Evolutionary conservation across 1,284 basidiomycete species (phyloP).

Genomic region (Uromyces viciae-fabae): DNA sequence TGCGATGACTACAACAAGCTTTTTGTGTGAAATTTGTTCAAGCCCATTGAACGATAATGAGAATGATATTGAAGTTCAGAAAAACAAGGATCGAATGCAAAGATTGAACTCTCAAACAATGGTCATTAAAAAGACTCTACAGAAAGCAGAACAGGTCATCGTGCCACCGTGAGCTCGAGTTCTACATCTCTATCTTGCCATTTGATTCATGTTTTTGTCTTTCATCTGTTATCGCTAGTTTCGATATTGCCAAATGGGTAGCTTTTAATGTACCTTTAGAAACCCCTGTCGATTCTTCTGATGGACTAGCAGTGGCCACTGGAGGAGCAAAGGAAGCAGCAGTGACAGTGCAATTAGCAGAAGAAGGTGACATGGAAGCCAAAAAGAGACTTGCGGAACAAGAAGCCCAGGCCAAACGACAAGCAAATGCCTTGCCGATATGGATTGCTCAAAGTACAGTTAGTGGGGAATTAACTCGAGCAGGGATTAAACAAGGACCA

Average conservation of each 20-base stretch:
- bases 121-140: conserved; percentile 77
- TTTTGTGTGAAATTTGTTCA: conserved; percentile 68
- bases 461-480: conserved; percentile 33
- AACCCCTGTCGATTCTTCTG: conserved; percentile 19
- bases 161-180: conserved; percentile 60
- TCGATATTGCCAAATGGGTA: conserved; percentile 43
- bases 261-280: conserved; percentile 34
- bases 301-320: conserved; percentile 41
- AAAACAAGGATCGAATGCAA: conserved; percentile 89
- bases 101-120: conserved; percentile 87
- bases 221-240: background rate
- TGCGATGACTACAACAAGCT: conserved; percentile 60
- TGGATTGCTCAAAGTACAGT: conserved; percentile 45
- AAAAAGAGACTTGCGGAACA: conserved; percentile 33
- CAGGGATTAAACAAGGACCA: conserved; percentile 33
- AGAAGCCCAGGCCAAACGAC: conserved; percentile 42
- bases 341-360: conserved; percentile 38
- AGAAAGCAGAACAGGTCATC: conserved; percentile 81
- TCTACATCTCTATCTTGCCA: background rate
- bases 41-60: conserved; percentile 85
- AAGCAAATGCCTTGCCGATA: conserved; percentile 40
- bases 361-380: conserved; percentile 37
- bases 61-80: conserved; percentile 73
- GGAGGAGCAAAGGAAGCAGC: conserved; percentile 41
- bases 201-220: background rate